phyloP scores from a whole-genome alignment of 768 basidiomycete species.

The Psilocybe cyanescens region DNA sequence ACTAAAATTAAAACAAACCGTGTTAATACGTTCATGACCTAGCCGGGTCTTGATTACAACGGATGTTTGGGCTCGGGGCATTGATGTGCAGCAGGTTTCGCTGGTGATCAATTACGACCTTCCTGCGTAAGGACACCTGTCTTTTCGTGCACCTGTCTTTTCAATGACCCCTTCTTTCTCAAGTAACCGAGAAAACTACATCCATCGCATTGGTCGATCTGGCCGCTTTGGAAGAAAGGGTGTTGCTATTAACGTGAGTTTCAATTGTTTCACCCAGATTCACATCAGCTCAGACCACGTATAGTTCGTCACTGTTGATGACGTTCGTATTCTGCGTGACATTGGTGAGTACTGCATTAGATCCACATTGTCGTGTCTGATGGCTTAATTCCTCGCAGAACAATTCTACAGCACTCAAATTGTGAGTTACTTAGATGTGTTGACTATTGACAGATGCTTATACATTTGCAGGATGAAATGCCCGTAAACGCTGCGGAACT shows the following conservation, averaged over 20 bases:
- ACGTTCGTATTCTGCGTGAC: conserved; percentile 95
- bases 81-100: conserved; percentile 98
- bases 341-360: conserved; percentile 65
- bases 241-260: conserved; percentile 95
- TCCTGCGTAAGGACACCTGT: conserved; percentile 66
- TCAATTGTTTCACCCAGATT: conserved; percentile 5
- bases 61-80: conserved; percentile 97
- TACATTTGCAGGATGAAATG: conserved; percentile 85
- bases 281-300: conserved; percentile 18
- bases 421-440: conserved; percentile 47
- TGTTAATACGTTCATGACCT: conserved; percentile 17
- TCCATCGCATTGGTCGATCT: conserved; percentile 98
- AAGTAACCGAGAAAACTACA: conserved; percentile 98
- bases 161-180: conserved; percentile 9
- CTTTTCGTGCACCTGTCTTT: conserved; percentile 7
- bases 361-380: conserved; percentile 6
- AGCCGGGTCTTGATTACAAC: conserved; percentile 96
- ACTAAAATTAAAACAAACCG: conserved; percentile 2
- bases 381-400: conserved; percentile 48
- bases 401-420: conserved; percentile 98
- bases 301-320: conserved; percentile 93
- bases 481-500: conserved; percentile 97
- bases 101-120: conserved; percentile 97
- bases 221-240: conserved; percentile 99
- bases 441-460: conserved; percentile 23